Evolutionary conservation across 345 rosid species (phyloP), one percentile per base, ranked within the genome.

Genomic region (Crucihimalaya himalaica): DNA sequence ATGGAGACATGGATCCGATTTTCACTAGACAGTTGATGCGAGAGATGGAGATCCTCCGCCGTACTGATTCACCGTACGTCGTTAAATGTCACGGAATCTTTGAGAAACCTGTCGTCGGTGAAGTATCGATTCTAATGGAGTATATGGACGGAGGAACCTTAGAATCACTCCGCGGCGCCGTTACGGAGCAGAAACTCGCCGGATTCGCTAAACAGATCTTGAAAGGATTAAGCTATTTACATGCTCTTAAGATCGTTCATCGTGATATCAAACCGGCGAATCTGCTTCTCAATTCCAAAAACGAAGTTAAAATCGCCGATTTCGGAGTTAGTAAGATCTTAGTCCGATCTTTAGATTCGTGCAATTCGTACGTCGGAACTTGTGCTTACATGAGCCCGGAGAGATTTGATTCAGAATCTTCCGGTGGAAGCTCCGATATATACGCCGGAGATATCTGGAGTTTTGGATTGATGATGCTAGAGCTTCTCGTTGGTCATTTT

Each of bases 341-440:
- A 87, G 63, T 77, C 29, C 81, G 92, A 8, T 83, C 89, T 1
- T 67, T 91, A 9, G 94, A 93, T 53, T 78, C 92, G 4, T 89
- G 98, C 32, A 90, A 89, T 21, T 93, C 97, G 13, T 93, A 90
- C 32, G 96, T 93, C 2, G 98, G 98, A 0, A 93, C 98, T 4
- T 88, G 92, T 54, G 98, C 98, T 21, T 93, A 93, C 68, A 93
- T 93, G 98, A 90, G 97, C 21, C 98, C 97, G 0, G 98, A 93
- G 70, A 72, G 97, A 32, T 90, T 93, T 43, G 96, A 93, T 40
- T 90, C 98, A 0, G 97, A 85, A 6, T 50, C 87, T 0, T 70
- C 84, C 8, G 89, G 89, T 3, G 88, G 89, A 0, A 84, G 78
- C 19, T 86, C 87, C 43, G 72, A 91, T 39, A 86, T 93, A 0